Evolutionary conservation across 1,284 basidiomycete genomes (phyloP).

Genomic region (Leccinum insigne): DNA sequence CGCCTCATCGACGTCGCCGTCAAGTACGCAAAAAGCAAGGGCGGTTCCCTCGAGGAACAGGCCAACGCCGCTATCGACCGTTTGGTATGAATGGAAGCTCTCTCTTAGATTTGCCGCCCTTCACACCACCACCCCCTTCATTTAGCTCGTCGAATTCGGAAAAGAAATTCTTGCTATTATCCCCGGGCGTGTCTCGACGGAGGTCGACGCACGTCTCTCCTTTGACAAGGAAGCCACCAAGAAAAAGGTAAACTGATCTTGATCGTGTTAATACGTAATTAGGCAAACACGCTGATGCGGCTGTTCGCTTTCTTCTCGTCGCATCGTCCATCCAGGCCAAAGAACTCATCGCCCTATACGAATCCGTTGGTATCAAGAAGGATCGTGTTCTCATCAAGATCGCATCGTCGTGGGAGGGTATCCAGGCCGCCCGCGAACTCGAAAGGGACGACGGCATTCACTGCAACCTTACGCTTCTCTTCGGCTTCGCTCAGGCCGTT

Average conservation of each 20-base stretch:
- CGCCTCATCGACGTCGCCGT: constrained; percentile 86
- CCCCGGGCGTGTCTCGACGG: constrained; percentile 98
- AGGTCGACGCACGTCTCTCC: constrained; percentile 97
- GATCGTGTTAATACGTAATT: constrained; percentile 15
- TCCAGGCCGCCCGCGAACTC: constrained; percentile 96
- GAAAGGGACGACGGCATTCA: constrained; percentile 94
- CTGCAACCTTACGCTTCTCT: constrained; percentile 98
- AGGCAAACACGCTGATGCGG: constrained; percentile 16
- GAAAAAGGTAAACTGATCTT: constrained; percentile 58
- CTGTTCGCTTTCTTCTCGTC: constrained; percentile 4
- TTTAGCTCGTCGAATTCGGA: constrained; percentile 94
- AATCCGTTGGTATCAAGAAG: constrained; percentile 87
- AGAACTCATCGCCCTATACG: constrained; percentile 94
- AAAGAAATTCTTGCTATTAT: constrained; percentile 95
- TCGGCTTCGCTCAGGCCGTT: constrained; percentile 98
- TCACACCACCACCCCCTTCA: constrained; percentile 14
- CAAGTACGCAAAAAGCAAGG: constrained; percentile 81
- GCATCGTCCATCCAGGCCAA: constrained; percentile 58
- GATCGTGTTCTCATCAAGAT: constrained; percentile 99
- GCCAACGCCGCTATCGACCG: constrained; percentile 83
- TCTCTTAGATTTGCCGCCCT: constrained; percentile 7
- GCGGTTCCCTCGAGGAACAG: constrained; percentile 71
- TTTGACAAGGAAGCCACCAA: constrained; percentile 95
- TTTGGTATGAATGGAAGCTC: constrained; percentile 57
- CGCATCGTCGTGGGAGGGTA: constrained; percentile 99